phyloP scores from a whole-genome alignment of 371 early-diverging fungal genomes.

The Mucor circinelloides region DNA sequence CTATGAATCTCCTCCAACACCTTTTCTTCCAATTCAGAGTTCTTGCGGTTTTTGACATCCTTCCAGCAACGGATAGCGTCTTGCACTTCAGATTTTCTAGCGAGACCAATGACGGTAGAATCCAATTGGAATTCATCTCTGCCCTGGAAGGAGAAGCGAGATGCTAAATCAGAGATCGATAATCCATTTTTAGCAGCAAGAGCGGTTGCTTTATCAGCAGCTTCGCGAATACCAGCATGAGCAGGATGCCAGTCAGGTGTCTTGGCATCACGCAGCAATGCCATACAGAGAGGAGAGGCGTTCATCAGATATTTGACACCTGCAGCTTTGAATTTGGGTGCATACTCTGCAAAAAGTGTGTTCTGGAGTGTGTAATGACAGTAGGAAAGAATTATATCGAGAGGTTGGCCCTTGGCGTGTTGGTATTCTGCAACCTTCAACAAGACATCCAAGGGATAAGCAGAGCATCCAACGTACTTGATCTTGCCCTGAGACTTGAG shows the following conservation, averaged over 20 bases:
- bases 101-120: conserved; percentile 70
- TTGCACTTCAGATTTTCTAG: conserved; percentile 63
- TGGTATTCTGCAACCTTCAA: conserved; percentile 69
- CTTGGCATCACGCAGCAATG: conserved; percentile 59
- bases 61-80: conserved; percentile 57
- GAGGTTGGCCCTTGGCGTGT: conserved; percentile 56
- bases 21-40: conserved; percentile 29
- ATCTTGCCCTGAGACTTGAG: conserved; percentile 70
- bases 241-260: conserved; percentile 84
- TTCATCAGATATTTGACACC: conserved; percentile 68
- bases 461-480: conserved; percentile 75
- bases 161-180: conserved; percentile 64
- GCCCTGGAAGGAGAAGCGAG: conserved; percentile 64
- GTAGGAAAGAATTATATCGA: conserved; percentile 75
- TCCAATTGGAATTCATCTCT: conserved; percentile 48
- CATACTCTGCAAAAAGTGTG: conserved; percentile 58
- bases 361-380: conserved; percentile 80
- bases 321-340: conserved; percentile 55
- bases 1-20: conserved; percentile 25
- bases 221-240: conserved; percentile 52
- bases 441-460: conserved; percentile 74
- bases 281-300: conserved; percentile 84
- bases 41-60: conserved; percentile 35
- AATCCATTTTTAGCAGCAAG: conserved; percentile 40
- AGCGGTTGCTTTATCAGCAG: conserved; percentile 53